Evolutionary conservation across 2,329 filamentous ascomycete species (phyloP), one percentile per base, ranked within the genome.

Genomic region (Talaromyces sp.): DNA sequence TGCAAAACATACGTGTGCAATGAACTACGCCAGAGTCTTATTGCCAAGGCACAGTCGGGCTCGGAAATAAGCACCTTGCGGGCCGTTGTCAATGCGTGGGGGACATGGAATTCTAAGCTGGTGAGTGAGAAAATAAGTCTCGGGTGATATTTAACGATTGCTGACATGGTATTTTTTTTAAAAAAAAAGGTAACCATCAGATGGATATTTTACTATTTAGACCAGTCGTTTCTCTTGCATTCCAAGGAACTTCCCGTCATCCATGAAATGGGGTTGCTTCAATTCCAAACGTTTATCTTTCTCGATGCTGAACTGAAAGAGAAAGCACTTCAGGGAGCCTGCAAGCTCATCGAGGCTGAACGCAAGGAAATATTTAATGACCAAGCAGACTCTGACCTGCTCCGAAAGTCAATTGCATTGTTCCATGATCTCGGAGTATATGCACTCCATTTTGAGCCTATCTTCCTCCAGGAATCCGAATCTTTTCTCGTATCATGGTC

Each of bases 191-290:
- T 87, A 66, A 87, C 88, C 14, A 85, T 99, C 58, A 87, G 92
- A 56, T 94, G 90, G 65, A 89, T 96, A 44, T 98, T 97, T 77
- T 96, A 92, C 78, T 99, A 93, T 71, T 84, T 99, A 66, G 94
- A 99, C 73, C 88, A 95, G 65, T 91, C 92, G 2, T 97, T 92
- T 71, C 82, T 99, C 7, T 81, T 96, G 2, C 88, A 89, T 61
- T 87, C 88, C 53, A 87, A 88, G 67, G 86, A 89, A 27, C 78
- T 84, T 40, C 82, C 83, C 9, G 89, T 89, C 36, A 86, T 99
- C 61, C 89, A 93, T 70, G 91, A 96, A 70, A 87, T 96, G 80
- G 86, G 89, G 5, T 87, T 95, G 60, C 77, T 82, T 14, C 83
- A 92, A 63, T 99, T 98, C 73, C 85, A 90, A 59, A 83, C 78